A percentile compares a stretch with the other conserved stretches of the same genome.
phyloP scores from a whole-genome alignment of 1,284 basidiomycete genomes.

The Xanthoconium separans region DNA sequence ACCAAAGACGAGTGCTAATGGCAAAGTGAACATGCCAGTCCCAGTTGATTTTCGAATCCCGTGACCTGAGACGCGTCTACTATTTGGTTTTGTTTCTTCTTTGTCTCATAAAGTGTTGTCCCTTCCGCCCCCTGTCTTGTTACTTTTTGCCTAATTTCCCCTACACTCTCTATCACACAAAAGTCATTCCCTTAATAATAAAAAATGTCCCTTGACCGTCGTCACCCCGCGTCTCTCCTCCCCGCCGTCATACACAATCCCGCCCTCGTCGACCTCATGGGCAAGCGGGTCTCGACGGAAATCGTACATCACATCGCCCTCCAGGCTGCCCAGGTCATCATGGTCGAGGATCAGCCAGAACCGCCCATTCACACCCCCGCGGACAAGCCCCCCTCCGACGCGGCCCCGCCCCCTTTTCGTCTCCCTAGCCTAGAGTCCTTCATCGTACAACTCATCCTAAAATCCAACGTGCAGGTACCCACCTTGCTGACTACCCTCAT shows the following conservation, averaged over 20 bases:
- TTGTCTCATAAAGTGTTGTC: too few relatives aligned
- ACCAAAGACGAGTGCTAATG: slow-evolving; percentile 67
- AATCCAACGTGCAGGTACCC: slow-evolving; percentile 89
- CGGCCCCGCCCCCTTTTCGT: slow-evolving; percentile 34
- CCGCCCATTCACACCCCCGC: slow-evolving; percentile 37
- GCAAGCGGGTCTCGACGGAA: slow-evolving; percentile 72
- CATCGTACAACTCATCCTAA: slow-evolving; percentile 80
- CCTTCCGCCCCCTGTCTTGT: too few relatives aligned
- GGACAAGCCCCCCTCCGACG: slow-evolving; percentile 37
- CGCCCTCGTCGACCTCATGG: slow-evolving; percentile 75
- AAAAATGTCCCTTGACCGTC: slow-evolving; percentile 37
- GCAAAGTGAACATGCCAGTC: slow-evolving; percentile 45
- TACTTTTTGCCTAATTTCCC: too few relatives aligned
- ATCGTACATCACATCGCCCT: slow-evolving; percentile 80
- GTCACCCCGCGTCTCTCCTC: slow-evolving; percentile 71
- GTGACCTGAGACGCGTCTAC: slow-evolving; percentile 25
- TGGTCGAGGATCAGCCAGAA: slow-evolving; percentile 47
- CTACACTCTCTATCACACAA: slow-evolving; percentile 33
- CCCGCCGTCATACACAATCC: slow-evolving; percentile 71
- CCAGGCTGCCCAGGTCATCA: slow-evolving; percentile 64
- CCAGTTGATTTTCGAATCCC: slow-evolving; percentile 20
- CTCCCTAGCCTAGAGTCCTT: slow-evolving; percentile 86
- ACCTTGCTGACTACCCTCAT: slow-evolving; percentile 92
- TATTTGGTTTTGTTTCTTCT: slow-evolving; percentile 19
- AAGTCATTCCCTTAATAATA: slow-evolving; percentile 30